phyloP scores from a whole-genome alignment of 2,329 filamentous ascomycete genomes.

The Epichloe typhina region DNA sequence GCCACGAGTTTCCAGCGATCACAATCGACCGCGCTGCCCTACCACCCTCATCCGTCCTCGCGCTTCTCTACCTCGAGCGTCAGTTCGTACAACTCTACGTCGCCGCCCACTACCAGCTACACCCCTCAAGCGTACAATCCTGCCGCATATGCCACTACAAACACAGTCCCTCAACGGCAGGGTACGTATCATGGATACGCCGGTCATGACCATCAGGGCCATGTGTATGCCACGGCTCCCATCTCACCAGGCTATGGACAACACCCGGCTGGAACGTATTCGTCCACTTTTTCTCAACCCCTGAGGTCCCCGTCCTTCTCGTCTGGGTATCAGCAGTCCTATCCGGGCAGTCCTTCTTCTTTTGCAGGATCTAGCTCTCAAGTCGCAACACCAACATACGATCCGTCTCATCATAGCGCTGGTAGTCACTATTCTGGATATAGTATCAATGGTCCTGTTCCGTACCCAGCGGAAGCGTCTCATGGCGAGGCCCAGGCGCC shows the following conservation, averaged over 20 bases:
- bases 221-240: slow-evolving; percentile 24
- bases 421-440: slow-evolving; percentile 19
- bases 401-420: slow-evolving; percentile 20
- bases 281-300: slow-evolving; percentile 10
- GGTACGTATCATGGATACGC: slow-evolving; percentile 36
- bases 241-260: slow-evolving; percentile 23
- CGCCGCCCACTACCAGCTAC: slow-evolving; percentile 29
- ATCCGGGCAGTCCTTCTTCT: slow-evolving; percentile 22
- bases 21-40: slow-evolving; percentile 38
- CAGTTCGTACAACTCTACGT: slow-evolving; percentile 14
- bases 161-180: slow-evolving; percentile 35
- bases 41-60: slow-evolving; percentile 29
- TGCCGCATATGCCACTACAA: slow-evolving; percentile 38
- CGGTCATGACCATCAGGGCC: slow-evolving; percentile 27
- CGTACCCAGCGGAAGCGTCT: slow-evolving; percentile 16
- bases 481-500: slow-evolving; percentile 23
- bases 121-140: slow-evolving; percentile 45
- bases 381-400: slow-evolving; percentile 20
- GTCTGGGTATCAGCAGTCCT: slow-evolving; percentile 27
- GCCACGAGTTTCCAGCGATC: slow-evolving; percentile 24
- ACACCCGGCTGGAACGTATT: slow-evolving; percentile 23
- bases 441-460: slow-evolving; percentile 14
- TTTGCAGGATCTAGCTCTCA: slow-evolving; percentile 14
- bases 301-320: slow-evolving; percentile 17
- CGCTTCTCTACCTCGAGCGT: slow-evolving; percentile 27